Percentiles rank a stretch among this genome's conserved stretches.
These are phyloP conservation scores for Exutisphaerella laricina DNA, from an alignment of 2,329 filamentous ascomycete species.

Conservation along the genomic window DNA sequence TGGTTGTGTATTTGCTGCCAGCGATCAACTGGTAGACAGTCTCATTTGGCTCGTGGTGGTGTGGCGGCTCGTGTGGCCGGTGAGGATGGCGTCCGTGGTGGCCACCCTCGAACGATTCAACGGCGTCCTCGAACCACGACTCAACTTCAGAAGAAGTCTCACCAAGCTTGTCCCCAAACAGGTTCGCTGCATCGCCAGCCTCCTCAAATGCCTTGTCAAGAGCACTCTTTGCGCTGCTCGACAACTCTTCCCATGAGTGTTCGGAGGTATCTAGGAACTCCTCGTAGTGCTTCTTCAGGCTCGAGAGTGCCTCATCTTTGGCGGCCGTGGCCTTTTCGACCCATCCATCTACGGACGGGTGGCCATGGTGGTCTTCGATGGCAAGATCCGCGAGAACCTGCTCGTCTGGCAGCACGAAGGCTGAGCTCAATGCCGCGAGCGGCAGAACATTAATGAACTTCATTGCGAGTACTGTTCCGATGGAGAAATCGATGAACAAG, in stretches of 20 bases:
- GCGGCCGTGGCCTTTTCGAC: conserved; percentile 30
- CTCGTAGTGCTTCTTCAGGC: conserved; percentile 32
- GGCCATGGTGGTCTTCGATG: conserved; percentile 34
- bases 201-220: conserved; percentile 28
- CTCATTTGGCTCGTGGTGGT: conserved; percentile 51
- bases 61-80: conserved; percentile 26
- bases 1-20: conserved; percentile 69
- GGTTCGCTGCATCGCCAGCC: conserved; percentile 36
- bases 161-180: conserved; percentile 39
- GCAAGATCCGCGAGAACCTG: conserved; percentile 42
- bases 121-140: conserved; percentile 42
- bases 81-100: conserved; percentile 20
- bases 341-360: conserved; percentile 26
- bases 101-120: conserved; percentile 33
- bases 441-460: conserved; percentile 46
- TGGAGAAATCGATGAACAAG: conserved; percentile 1
- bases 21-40: conserved; percentile 78
- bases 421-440: conserved; percentile 46
- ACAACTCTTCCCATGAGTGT: conserved; percentile 16
- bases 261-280: conserved; percentile 20
- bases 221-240: conserved; percentile 25
- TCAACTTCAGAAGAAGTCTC: conserved; percentile 43
- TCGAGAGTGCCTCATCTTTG: conserved; percentile 34
- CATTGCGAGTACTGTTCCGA: conserved; percentile 35
- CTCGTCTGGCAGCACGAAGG: conserved; percentile 51